These are phyloP conservation scores for Nemania bipapillata DNA, from an alignment of 2,329 filamentous ascomycete species.

Conservation along the genomic window DNA sequence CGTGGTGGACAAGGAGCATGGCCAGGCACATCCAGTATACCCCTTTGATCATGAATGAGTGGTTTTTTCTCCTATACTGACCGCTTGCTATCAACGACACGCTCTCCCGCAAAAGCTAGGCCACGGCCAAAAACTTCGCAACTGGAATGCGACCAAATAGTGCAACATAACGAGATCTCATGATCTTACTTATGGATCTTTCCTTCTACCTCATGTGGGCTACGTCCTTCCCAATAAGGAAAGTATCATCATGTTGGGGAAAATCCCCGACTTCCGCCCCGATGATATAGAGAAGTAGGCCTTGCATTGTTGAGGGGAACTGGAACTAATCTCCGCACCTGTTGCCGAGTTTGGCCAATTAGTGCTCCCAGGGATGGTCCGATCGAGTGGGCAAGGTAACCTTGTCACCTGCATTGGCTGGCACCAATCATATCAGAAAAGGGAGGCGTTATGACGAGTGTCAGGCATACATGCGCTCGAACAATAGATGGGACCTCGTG, in stretches of 20 bases:
- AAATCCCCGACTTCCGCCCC: slow-evolving; percentile 4
- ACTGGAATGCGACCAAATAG: slow-evolving; percentile 35
- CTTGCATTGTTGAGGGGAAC: slow-evolving; percentile 6
- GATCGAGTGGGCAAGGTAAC: slow-evolving; percentile 23
- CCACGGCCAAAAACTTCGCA: slow-evolving; percentile 31
- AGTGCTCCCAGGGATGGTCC: slow-evolving; percentile 17
- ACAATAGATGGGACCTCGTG: slow-evolving; percentile 26
- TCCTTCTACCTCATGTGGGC: slow-evolving; percentile 43
- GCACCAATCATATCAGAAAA: slow-evolving; percentile 10
- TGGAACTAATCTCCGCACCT: slow-evolving; percentile 21
- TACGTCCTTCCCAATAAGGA: slow-evolving; percentile 41
- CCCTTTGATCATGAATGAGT: slow-evolving; percentile 7
- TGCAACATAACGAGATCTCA: slow-evolving; percentile 42
- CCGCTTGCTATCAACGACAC: slow-evolving; percentile 19
- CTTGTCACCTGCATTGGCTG: slow-evolving; percentile 24
- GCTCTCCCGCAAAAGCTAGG: slow-evolving; percentile 20
- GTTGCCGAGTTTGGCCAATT: slow-evolving; percentile 21
- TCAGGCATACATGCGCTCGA: slow-evolving; percentile 15
- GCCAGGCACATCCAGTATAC: slow-evolving; percentile 7
- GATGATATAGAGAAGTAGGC: slow-evolving; percentile 7
- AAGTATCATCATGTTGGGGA: slow-evolving; percentile 35
- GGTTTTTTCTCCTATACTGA: slow-evolving; percentile 7
- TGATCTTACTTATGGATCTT: slow-evolving; percentile 39
- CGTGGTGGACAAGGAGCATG: slow-evolving; percentile 14
- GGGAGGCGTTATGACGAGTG: slow-evolving; percentile 23